These are phyloP conservation scores for Aspergillus novofumigatus DNA, from an alignment of 2,329 filamentous ascomycete species.

Conservation along the genomic window DNA sequence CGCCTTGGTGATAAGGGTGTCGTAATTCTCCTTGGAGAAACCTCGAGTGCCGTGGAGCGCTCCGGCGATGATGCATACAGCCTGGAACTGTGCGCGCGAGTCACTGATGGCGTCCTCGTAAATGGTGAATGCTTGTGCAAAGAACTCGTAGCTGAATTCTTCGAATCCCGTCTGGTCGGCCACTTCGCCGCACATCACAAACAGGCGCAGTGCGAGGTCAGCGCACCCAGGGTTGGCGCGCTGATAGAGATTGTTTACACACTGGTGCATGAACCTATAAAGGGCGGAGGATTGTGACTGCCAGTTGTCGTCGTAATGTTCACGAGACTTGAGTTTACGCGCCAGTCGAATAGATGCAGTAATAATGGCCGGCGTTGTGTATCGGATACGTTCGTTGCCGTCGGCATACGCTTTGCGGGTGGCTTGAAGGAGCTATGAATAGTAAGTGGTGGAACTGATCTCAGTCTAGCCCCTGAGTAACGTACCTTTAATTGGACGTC, in stretches of 20 bases:
- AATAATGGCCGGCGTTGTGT: slow-evolving; percentile 87
- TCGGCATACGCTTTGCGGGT: slow-evolving; percentile 82
- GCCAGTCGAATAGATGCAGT: slow-evolving; percentile 88
- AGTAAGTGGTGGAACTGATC: slow-evolving; percentile 13
- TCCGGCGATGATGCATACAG: slow-evolving; percentile 88
- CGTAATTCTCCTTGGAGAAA: slow-evolving; percentile 96
- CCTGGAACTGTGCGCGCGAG: slow-evolving; percentile 94
- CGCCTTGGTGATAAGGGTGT: slow-evolving; percentile 96
- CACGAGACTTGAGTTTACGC: slow-evolving; percentile 79
- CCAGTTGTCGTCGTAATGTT: slow-evolving; percentile 79
- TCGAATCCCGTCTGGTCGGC: slow-evolving; percentile 89
- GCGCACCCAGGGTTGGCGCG: slow-evolving; percentile 78
- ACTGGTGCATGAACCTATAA: slow-evolving; percentile 93
- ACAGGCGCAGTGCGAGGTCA: slow-evolving; percentile 83
- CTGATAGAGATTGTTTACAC: slow-evolving; percentile 80
- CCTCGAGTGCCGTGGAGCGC: slow-evolving; percentile 83
- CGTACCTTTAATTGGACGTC: slow-evolving; percentile 80
- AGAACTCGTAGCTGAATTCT: slow-evolving; percentile 96
- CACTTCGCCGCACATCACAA: slow-evolving; percentile 86
- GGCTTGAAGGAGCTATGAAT: slow-evolving; percentile 68
- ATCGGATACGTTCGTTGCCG: slow-evolving; percentile 92
- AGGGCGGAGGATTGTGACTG: slow-evolving; percentile 70
- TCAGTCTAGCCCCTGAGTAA: neutral
- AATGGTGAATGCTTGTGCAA: slow-evolving; percentile 95
- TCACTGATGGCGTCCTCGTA: slow-evolving; percentile 97